These are phyloP conservation scores for Amanita polypyramis DNA, from an alignment of 768 basidiomycete genomes.

Conservation along the genomic window DNA sequence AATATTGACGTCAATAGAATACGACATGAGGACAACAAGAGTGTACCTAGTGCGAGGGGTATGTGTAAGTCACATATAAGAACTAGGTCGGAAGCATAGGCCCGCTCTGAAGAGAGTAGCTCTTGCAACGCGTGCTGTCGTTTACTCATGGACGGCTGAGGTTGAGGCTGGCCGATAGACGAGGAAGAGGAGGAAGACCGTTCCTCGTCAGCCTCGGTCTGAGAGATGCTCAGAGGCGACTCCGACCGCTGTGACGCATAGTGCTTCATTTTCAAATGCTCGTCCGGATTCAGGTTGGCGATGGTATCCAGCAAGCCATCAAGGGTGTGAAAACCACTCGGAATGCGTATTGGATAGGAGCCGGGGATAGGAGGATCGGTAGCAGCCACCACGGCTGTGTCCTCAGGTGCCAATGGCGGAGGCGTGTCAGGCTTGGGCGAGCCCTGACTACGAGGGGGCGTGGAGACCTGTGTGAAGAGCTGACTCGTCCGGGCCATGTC, in stretches of 20 bases:
- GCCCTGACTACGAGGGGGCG: not conserved
- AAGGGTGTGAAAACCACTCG: not conserved
- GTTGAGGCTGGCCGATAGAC: constrained; percentile 11
- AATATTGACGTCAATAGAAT: constrained; percentile 5
- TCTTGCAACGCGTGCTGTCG: constrained; percentile 72
- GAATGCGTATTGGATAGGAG: constrained; percentile 6
- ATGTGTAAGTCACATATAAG: constrained; percentile 72
- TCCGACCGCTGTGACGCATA: not conserved
- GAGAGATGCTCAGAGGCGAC: constrained; percentile 1
- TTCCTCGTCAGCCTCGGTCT: not conserved
- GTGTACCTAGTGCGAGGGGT: constrained; percentile 59
- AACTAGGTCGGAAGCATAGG: constrained; percentile 77
- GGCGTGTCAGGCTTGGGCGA: constrained; percentile 2
- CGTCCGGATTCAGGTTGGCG: not conserved
- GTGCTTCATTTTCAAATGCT: not conserved
- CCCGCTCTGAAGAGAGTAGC: constrained; percentile 67
- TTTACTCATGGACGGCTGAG: constrained; percentile 40
- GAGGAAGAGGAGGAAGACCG: constrained; percentile 15
- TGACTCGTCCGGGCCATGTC: not conserved
- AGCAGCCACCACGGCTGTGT: constrained; percentile 1
- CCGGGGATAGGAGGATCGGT: constrained; percentile 8
- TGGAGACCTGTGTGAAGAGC: constrained; percentile 16
- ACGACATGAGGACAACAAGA: constrained; percentile 18
- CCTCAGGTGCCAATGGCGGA: constrained; percentile 1
- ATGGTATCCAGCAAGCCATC: constrained; percentile 2